Conservation (phyloP, 2,329 filamentous ascomycete species). For the Periconia sp. region DNA sequence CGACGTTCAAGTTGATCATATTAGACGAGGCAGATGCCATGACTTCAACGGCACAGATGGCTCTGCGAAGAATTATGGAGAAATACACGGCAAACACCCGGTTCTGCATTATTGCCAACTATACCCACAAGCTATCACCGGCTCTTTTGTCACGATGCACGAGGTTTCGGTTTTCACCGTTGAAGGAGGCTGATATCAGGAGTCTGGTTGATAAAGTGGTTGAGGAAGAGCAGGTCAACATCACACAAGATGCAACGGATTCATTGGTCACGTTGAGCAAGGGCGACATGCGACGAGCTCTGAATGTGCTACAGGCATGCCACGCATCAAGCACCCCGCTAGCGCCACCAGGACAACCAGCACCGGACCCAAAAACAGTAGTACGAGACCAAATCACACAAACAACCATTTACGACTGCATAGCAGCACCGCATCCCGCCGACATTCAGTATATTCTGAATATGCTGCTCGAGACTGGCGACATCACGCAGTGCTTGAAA, state of each 20-base stretch:
- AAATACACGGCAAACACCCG: slow-evolving; percentile 98
- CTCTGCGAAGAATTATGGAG: slow-evolving; percentile 94
- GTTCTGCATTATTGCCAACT: slow-evolving; percentile 98
- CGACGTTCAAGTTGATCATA: slow-evolving; percentile 91
- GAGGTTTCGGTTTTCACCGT: slow-evolving; percentile 88
- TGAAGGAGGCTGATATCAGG: slow-evolving; percentile 86
- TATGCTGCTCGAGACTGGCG: slow-evolving; percentile 79
- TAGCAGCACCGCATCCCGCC: slow-evolving; percentile 88
- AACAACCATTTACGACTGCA: slow-evolving; percentile 93
- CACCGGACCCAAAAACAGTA: slow-evolving; percentile 58
- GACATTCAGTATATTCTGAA: slow-evolving; percentile 83
- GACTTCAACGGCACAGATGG: slow-evolving; percentile 99
- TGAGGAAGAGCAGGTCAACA: slow-evolving; percentile 81
- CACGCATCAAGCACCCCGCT: slow-evolving; percentile 80
- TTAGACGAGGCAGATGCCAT: slow-evolving; percentile 99
- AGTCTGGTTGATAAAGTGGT: slow-evolving; percentile 87
- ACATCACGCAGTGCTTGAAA: slow-evolving; percentile 85
- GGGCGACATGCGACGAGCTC: slow-evolving; percentile 90
- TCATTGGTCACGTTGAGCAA: slow-evolving; percentile 85
- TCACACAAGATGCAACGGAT: slow-evolving; percentile 77
- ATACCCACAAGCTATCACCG: slow-evolving; percentile 95
- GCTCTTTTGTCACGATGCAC: slow-evolving; percentile 92
- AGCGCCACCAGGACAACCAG: slow-evolving; percentile 50
- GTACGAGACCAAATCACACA: slow-evolving; percentile 85
- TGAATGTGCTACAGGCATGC: slow-evolving; percentile 96